These are phyloP conservation scores for Capillidium rhysosporum DNA, from an alignment of 371 early-diverging fungal genomes.

Conservation along the genomic window DNA sequence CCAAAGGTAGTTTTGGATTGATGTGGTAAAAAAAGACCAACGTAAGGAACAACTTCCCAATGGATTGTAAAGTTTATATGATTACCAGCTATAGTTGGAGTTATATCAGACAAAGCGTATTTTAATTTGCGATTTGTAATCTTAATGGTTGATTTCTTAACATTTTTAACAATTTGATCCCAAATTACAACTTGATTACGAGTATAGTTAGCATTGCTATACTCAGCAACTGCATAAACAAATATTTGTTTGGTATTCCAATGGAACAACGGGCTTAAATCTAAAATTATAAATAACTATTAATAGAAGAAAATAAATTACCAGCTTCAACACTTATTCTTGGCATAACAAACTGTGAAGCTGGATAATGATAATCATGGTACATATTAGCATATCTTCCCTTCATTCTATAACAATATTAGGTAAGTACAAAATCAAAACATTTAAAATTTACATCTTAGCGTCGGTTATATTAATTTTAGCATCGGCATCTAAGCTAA, in stretches of 20 bases:
- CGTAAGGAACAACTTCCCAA: constrained; percentile 74
- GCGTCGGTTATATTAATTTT: neutral
- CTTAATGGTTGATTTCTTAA: constrained; percentile 39
- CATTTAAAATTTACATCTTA: neutral
- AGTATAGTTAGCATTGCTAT: constrained; percentile 35
- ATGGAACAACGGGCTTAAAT: constrained; percentile 67
- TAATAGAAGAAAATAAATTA: neutral
- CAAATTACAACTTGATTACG: constrained; percentile 74
- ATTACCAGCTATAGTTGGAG: constrained; percentile 9
- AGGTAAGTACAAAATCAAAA: no score
- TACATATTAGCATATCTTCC: neutral
- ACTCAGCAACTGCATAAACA: constrained; percentile 71
- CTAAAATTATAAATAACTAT: constrained; percentile 17
- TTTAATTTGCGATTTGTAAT: constrained; percentile 40
- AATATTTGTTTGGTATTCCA: constrained; percentile 96
- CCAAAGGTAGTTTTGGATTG: neutral
- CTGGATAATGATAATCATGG: neutral
- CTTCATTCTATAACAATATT: no score
- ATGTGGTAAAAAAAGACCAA: constrained; percentile 23
- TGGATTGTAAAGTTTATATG: constrained; percentile 26
- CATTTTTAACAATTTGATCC: constrained; percentile 68
- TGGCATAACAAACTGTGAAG: neutral
- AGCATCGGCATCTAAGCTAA: neutral
- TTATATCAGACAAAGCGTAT: constrained; percentile 45
- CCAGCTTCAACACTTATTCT: constrained; percentile 7